Evolutionary conservation across 2,329 filamentous ascomycete species (phyloP), one percentile per base, ranked within the genome.

Genomic region (Diaporthe sp.): DNA sequence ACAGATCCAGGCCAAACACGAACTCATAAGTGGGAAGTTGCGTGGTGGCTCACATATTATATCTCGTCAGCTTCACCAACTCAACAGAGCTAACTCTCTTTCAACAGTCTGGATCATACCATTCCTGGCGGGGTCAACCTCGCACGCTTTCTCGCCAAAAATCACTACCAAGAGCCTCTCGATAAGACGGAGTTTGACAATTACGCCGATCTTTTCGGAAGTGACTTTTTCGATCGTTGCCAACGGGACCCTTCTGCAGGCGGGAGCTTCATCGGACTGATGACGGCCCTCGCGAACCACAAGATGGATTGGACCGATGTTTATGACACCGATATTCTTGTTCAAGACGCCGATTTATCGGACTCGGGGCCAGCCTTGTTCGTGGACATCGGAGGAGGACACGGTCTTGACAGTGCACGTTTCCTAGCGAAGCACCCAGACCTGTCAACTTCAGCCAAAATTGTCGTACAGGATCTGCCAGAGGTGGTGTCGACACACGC

Each of bases 351-450:
- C 7, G 58, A 73, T 39, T 22, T 67, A 9, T 44, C 65, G 12
- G 34, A n/a, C 5, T 28, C 65, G 12, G 44, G 46, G 5, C 34
- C 65, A 46, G 61, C 61, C 4, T 75, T 85, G 1, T 81, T 81
- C 0, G 83, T 83, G 44, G 85, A 84, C 28, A 77, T 85, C 1
- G 84, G 83, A 12, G 84, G 84, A 8, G 81, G 81, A 71, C 84
- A 83, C 60, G 84, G 84, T 0, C 82, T 85, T 70, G 83, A 85
- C 31, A 53, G 85, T 22, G 80, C 80, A 22, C 83, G 84, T 71
- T 83, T 85, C 60, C 78, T 79, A 3, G 67, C 77, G 0, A 72
- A 75, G 8, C 81, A 85, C 25, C 81, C 82, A 0, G 75, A 78
- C 13, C 60, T 79, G 2, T 76, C 76, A 0, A 61, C 62, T 1